phyloP scores from a whole-genome alignment of 192 early-diverging fungal genomes.

The Lobulomyces angularis region DNA sequence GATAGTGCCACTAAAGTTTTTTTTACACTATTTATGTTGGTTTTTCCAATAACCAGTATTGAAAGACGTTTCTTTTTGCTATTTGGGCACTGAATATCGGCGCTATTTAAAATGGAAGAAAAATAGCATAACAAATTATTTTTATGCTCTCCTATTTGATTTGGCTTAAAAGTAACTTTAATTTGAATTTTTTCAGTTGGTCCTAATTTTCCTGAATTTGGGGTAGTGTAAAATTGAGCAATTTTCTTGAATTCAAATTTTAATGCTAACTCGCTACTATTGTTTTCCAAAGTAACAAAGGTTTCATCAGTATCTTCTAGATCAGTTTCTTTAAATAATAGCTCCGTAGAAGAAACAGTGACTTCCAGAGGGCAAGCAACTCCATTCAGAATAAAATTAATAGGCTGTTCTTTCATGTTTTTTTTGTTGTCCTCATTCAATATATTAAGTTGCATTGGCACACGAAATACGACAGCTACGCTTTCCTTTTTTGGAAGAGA shows the following conservation, averaged over 20 bases:
- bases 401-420: too few relatives aligned
- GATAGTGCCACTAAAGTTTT: conserved; percentile 4
- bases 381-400: too few relatives aligned
- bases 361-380: too few relatives aligned
- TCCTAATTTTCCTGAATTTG: conserved; percentile 11
- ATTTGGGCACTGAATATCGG: conserved; percentile 2
- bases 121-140: conserved; percentile 13
- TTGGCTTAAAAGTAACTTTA: conserved; percentile 22
- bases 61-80: background rate
- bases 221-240: conserved; percentile 28
- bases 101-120: conserved; percentile 2
- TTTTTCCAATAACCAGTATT: background rate
- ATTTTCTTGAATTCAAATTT: conserved; percentile 13
- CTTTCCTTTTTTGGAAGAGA: too few relatives aligned
- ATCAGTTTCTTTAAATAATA: too few relatives aligned
- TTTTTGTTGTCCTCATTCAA: too few relatives aligned
- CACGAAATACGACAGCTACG: too few relatives aligned
- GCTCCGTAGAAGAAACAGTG: too few relatives aligned
- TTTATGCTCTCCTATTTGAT: conserved; percentile 30
- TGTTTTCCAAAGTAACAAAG: conserved; percentile 17
- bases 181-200: conserved; percentile 13
- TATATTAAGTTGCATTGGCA: too few relatives aligned
- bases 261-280: conserved; percentile 12
- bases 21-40: background rate
- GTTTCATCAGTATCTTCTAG: too few relatives aligned